phyloP scores from a whole-genome alignment of 2,329 filamentous ascomycete genomes.

The Thermomyces lanuginosus region DNA sequence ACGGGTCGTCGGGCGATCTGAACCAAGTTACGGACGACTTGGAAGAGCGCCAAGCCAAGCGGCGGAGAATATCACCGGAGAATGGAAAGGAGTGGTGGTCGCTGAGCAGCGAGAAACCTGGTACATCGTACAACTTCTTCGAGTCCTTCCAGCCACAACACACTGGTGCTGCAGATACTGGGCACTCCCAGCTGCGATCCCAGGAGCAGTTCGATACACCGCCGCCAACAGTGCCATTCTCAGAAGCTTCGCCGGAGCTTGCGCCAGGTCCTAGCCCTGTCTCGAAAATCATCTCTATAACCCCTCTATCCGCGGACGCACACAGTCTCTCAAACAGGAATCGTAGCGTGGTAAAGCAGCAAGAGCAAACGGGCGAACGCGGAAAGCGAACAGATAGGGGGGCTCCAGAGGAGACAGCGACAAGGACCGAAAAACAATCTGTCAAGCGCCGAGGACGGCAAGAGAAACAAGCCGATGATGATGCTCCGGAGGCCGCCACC shows the following conservation, averaged over 20 bases:
- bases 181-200: slow-evolving; percentile 1
- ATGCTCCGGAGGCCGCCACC: slow-evolving; percentile 2
- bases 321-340: too few species aligned
- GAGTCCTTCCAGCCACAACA: slow-evolving; percentile 2
- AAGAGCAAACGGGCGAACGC: too few species aligned
- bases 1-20: not conserved
- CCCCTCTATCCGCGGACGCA: too few species aligned
- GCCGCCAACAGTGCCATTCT: slow-evolving; percentile 26
- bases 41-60: slow-evolving; percentile 4
- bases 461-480: not conserved
- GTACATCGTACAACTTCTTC: slow-evolving; percentile 5
- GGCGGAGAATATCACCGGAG: slow-evolving; percentile 5
- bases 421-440: slow-evolving; percentile 11
- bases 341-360: too few species aligned
- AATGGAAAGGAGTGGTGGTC: not conserved
- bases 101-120: not conserved
- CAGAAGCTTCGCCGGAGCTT: slow-evolving; percentile 13
- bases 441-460: not conserved
- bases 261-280: too few species aligned
- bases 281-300: too few species aligned
- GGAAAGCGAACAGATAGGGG: too few species aligned
- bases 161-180: slow-evolving; percentile 1
- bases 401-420: slow-evolving; percentile 8
- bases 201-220: slow-evolving; percentile 13
- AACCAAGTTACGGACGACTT: not conserved